Base-by-base conservation (phyloP, 768 basidiomycete genomes). In the Cystobasidium onofrii region DNA sequence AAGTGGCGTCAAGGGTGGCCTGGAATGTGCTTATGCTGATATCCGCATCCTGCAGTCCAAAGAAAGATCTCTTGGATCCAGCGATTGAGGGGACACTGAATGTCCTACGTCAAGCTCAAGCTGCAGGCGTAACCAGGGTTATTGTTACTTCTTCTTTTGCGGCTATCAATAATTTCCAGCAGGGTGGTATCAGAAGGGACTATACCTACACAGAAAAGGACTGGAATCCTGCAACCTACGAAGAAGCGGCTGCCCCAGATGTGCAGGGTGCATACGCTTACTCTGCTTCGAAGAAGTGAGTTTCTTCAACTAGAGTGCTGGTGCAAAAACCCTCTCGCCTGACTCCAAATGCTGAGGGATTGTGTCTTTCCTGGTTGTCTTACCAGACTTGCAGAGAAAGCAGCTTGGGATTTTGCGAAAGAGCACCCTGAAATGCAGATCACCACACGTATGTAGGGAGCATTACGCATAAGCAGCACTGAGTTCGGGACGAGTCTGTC, bases 61-160 rank as follows among this genome's bases (percentile, higher is more conserved):
- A 64, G 63, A 39, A 64, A 46, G 77, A 77, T 60, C 70, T 77
- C 43, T 75, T 79, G 54, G 50, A 74, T 18, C 77, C 77, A 9
- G 78, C 78, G 9, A 75, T 78, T 60, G 70, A 78, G 44, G 79
- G 78, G 0, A 78, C 78, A 2, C 71, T 77, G 9, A 46, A 63
- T 10, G 78, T 78, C 0, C 73, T 79, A 17, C 43, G 67, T 36
- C 73, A 76, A 6, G 78, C 78, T 1, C 23, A 66, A 54, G 57
- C 71, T 0, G 72, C 74, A 0, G 76, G 76, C 0, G 74, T 78
- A 63, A 72, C 64, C 50, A 69, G 76, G 29, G 73, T 79, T 12
- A 77, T 78, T 20, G 72, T 77, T 61, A 79, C 79, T 9, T 75
- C 73, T 15, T 75, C 70, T 10, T 77, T 77, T 43, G 79, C 78